phyloP scores from a whole-genome alignment of 352 stramenopile species.

The Lagenidium giganteum region DNA sequence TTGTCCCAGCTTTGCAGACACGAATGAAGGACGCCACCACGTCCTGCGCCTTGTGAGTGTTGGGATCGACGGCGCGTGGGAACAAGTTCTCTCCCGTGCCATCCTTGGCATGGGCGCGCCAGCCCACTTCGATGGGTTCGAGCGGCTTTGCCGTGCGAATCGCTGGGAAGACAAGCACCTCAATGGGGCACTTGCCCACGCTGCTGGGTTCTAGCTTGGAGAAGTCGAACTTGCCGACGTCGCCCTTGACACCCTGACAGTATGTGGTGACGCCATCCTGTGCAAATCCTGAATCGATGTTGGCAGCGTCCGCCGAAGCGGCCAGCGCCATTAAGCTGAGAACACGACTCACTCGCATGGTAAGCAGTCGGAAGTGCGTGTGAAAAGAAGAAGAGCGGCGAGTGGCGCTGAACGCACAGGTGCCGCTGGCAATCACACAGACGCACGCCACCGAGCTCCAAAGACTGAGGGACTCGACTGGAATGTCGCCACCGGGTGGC shows the following conservation, averaged over 20 bases:
- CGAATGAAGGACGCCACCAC: constrained; percentile 44
- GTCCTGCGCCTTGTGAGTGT: constrained; percentile 21
- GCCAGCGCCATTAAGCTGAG: too few relatives aligned
- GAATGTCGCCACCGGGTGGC: too few relatives aligned
- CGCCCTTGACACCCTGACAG: constrained; percentile 47
- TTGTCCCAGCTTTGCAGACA: constrained; percentile 55
- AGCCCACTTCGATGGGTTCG: constrained; percentile 48
- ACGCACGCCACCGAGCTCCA: too few relatives aligned
- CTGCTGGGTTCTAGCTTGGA: constrained; percentile 38
- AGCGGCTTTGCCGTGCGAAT: constrained; percentile 41
- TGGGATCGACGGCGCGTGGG: constrained; percentile 49
- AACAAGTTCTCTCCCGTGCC: constrained; percentile 47
- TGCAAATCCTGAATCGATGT: constrained; percentile 64
- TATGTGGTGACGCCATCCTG: constrained; percentile 65
- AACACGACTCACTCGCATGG: too few relatives aligned
- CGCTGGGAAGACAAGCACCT: constrained; percentile 29
- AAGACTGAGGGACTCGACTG: too few relatives aligned
- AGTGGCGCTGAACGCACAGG: too few relatives aligned
- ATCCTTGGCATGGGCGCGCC: constrained; percentile 33
- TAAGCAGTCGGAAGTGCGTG: too few relatives aligned
- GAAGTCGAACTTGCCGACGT: constrained; percentile 31
- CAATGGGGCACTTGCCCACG: constrained; percentile 49
- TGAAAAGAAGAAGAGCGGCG: too few relatives aligned
- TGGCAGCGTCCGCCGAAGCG: constrained; percentile 9
- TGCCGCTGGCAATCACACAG: too few relatives aligned